Evolutionary conservation across 106 monocot species (phyloP), one percentile per base, ranked within the genome.

Genomic region (Acorus calamus): DNA sequence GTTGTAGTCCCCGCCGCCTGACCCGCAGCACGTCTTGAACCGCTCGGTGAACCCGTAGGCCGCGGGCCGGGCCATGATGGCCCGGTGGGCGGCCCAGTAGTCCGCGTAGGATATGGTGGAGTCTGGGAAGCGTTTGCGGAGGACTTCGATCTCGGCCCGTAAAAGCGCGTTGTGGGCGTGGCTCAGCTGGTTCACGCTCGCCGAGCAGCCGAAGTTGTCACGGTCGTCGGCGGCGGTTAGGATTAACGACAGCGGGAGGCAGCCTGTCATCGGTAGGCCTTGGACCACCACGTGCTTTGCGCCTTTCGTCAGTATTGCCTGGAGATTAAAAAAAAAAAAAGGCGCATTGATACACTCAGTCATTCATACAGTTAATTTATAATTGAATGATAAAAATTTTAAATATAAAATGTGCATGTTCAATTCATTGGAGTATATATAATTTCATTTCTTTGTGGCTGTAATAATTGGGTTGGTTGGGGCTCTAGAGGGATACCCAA

Each of bases 21-120:
- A 69, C 0, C 96, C 96, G 13, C 96, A 96, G 56, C 96, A 96
- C 0, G 71, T 61, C 73, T 77, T 80, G 62, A 84, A 85, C 5
- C 69, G 66, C 83, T 96, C 87, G 0, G 74, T 57, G 62, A 96
- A 87, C 42, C 90, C 96, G 41, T 79, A 67, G 6, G 62, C 64
- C 1, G 66, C 64, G 0, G 96, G 84, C 55, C 66, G 69, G 11
- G 46, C 63, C 78, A 96, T 77, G 57, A 96, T 56, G 6, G 66
- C 60, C 4, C 47, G 76, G 56, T 91, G 82, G 7, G 96, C 96
- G 2, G 50, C 61, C 56, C 12, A 70, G 80, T 85, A 96, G 76
- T 96, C 87, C 2, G 96, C 96, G 12, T 85, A 96, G 8, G 87
- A 77, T 62, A 96, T 87, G 71, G 74, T 44, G 13, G 96, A 79